These are phyloP conservation scores for Xylogone sp. DNA, from an alignment of 2,329 filamentous ascomycete species.

Conservation along the genomic window DNA sequence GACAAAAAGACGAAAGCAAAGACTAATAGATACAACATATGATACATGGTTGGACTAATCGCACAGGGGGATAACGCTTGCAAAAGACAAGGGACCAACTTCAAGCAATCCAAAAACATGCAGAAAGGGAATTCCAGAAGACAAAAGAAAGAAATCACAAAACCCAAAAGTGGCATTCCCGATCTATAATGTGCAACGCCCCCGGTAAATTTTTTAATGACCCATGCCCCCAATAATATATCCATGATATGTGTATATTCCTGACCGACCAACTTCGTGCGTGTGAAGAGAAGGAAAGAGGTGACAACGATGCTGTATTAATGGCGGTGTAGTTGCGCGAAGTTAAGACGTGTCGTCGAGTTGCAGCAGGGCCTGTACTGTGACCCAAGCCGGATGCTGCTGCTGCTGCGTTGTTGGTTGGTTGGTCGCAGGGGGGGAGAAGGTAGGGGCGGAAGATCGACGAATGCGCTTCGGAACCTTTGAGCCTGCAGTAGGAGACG, in stretches of 20 bases:
- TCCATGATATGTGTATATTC: neutral
- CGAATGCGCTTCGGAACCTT: neutral
- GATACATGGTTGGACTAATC: neutral
- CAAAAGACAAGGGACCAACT: neutral
- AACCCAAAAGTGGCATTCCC: neutral
- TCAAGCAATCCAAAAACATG: neutral
- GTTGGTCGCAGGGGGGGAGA: neutral
- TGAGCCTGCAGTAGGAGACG: neutral
- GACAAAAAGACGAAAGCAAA: conserved; percentile 1
- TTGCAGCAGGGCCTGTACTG: neutral
- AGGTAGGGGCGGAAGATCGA: neutral
- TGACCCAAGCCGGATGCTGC: neutral
- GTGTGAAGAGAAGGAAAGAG: neutral
- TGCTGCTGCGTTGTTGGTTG: too few species aligned
- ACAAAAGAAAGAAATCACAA: neutral
- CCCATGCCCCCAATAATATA: neutral
- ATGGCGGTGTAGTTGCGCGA: neutral
- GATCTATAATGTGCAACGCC: neutral
- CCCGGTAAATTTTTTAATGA: neutral
- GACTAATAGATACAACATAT: neutral
- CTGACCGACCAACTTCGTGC: neutral
- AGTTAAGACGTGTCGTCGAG: neutral
- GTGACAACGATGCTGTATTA: neutral
- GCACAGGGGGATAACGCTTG: neutral
- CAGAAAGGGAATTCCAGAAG: neutral